Conservation (phyloP, 1,284 basidiomycete genomes). For the Exobasidium cylindrosporum region DNA sequence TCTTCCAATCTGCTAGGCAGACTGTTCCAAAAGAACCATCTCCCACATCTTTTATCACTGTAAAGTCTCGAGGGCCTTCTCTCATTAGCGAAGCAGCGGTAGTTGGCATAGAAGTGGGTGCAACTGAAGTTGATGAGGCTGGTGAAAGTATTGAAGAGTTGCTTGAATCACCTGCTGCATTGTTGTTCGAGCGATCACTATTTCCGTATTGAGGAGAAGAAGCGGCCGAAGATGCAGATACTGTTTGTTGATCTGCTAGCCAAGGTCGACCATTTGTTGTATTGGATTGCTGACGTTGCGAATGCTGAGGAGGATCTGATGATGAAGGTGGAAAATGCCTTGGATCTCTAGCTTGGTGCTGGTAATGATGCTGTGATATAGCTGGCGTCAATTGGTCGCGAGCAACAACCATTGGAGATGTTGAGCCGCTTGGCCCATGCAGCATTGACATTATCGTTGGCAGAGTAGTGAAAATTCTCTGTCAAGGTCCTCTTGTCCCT, state of each 20-base stretch:
- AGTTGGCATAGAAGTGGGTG: conserved; percentile 18
- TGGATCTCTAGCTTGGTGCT: neutral
- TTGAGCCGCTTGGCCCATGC: neutral
- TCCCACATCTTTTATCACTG: conserved; percentile 49
- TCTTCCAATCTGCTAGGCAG: conserved; percentile 99
- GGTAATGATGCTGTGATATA: neutral
- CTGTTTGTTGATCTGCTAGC: neutral
- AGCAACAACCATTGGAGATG: neutral
- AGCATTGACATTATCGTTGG: neutral
- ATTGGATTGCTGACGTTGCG: neutral
- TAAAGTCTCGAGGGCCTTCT: conserved; percentile 46
- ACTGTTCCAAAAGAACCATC: conserved; percentile 74
- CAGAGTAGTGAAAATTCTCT: too few species aligned
- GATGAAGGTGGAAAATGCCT: neutral
- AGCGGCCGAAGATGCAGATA: neutral
- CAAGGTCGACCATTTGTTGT: neutral
- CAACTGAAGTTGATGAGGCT: neutral
- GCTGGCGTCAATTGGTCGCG: neutral
- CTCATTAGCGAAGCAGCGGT: conserved; percentile 48
- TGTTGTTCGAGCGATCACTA: neutral
- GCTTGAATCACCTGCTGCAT: neutral
- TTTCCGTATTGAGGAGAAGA: neutral
- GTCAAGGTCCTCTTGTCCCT: too few species aligned
- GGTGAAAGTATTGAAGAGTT: neutral
- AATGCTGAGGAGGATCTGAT: neutral